Percentiles rank a stretch among this genome's conserved stretches.
phyloP scores from a whole-genome alignment of 257 asterid genomes.

The Plantago major region DNA sequence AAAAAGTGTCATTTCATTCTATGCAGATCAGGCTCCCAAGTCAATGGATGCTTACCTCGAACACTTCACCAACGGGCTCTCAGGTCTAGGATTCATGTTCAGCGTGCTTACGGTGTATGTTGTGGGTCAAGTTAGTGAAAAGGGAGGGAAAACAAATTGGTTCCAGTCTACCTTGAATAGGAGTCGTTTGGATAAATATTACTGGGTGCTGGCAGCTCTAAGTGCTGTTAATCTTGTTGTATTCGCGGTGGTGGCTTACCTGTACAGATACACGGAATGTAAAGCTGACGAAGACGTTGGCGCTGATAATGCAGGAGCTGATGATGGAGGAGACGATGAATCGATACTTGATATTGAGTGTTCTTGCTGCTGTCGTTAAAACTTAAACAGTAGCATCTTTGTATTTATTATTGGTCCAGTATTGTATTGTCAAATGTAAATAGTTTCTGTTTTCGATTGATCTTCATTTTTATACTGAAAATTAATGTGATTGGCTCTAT shows the following conservation, averaged over 20 bases:
- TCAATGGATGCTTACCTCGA: conserved; percentile 26
- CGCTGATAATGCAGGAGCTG: not conserved
- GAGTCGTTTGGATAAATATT: conserved; percentile 57
- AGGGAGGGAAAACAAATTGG: conserved; percentile 41
- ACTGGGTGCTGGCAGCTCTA: conserved; percentile 43
- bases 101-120: conserved; percentile 37
- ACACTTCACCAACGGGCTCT: conserved; percentile 18
- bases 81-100: conserved; percentile 42
- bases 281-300: not conserved
- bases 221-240: conserved; percentile 34
- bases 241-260: conserved; percentile 19
- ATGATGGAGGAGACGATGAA: too few species aligned
- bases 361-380: too few species aligned
- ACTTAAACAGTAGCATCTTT: too few species aligned
- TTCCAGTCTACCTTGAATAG: conserved; percentile 39
- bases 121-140: conserved; percentile 44
- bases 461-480: too few species aligned
- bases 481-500: too few species aligned
- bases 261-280: conserved; percentile 22
- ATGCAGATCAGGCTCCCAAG: conserved; percentile 22
- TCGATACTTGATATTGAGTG: too few species aligned
- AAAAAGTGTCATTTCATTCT: conserved; percentile 24
- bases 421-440: too few species aligned
- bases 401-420: too few species aligned
- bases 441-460: too few species aligned